Conservation (phyloP, 768 basidiomycete species). For the Psilocybe subaeruginosa region DNA sequence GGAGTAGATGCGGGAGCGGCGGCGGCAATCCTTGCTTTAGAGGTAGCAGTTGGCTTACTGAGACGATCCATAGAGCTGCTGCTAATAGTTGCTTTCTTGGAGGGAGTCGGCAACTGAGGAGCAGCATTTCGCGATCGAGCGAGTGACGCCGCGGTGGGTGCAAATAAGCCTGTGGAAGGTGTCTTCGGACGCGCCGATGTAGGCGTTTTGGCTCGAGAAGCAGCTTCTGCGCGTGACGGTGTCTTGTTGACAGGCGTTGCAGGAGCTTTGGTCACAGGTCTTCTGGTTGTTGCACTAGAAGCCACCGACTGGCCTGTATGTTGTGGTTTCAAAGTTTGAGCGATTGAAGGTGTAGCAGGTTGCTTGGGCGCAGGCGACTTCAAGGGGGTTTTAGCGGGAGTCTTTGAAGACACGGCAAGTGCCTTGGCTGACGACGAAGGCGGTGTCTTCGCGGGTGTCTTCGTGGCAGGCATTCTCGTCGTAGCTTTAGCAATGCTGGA, state of each 20-base stretch:
- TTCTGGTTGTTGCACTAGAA: constrained; percentile 25
- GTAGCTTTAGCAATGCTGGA: constrained; percentile 20
- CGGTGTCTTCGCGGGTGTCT: constrained; percentile 19
- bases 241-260: constrained; percentile 26
- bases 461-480: constrained; percentile 27
- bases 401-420: constrained; percentile 23
- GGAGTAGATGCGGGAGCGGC: constrained; percentile 32
- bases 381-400: constrained; percentile 27
- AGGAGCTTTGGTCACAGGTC: constrained; percentile 25
- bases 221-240: constrained; percentile 35
- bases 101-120: constrained; percentile 46
- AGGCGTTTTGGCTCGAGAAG: constrained; percentile 37
- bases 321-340: constrained; percentile 35
- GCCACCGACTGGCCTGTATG: constrained; percentile 34
- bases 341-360: constrained; percentile 23
- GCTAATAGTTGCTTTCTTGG: constrained; percentile 57
- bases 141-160: constrained; percentile 83
- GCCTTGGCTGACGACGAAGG: constrained; percentile 25
- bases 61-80: constrained; percentile 64
- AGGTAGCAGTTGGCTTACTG: constrained; percentile 84
- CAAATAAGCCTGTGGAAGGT: constrained; percentile 69
- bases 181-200: constrained; percentile 56
- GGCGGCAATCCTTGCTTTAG: constrained; percentile 65
- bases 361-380: constrained; percentile 26
- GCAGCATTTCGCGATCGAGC: constrained; percentile 65